Conservation (phyloP, 108 stramenopile genomes). For the Conticribra guillardii region DNA sequence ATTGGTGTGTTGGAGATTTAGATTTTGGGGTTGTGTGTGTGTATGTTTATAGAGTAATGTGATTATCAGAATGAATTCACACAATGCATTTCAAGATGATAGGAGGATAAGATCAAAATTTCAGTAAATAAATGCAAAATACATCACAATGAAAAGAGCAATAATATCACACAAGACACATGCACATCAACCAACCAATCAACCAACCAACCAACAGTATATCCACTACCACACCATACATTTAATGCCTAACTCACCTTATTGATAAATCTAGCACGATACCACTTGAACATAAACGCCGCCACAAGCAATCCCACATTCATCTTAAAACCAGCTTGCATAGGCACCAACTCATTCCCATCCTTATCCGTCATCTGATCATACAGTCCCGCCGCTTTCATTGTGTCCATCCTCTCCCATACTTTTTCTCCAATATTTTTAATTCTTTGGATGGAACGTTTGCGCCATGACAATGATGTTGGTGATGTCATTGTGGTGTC, state of each 20-base stretch:
- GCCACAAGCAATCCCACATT: constrained; percentile 52
- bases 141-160: no score
- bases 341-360: constrained; percentile 16
- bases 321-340: constrained; percentile 48
- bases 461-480: no score
- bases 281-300: constrained; percentile 85
- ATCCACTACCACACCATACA: neutral
- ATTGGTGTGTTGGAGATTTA: neutral
- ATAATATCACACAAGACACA: no score
- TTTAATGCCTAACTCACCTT: constrained; percentile 47
- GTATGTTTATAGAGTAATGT: neutral
- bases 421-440: constrained; percentile 5
- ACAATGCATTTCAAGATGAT: no score
- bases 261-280: constrained; percentile 79
- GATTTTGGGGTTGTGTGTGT: neutral
- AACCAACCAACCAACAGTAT: constrained; percentile 1
- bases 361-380: constrained; percentile 9
- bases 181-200: neutral
- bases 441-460: constrained; percentile 12
- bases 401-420: constrained; percentile 46
- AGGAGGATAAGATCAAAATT: no score
- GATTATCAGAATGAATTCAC: constrained; percentile 1
- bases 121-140: no score
- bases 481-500: neutral
- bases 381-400: constrained; percentile 46